Conservation (phyloP, 768 basidiomycete genomes). For the Kwoniella botswanensis region DNA sequence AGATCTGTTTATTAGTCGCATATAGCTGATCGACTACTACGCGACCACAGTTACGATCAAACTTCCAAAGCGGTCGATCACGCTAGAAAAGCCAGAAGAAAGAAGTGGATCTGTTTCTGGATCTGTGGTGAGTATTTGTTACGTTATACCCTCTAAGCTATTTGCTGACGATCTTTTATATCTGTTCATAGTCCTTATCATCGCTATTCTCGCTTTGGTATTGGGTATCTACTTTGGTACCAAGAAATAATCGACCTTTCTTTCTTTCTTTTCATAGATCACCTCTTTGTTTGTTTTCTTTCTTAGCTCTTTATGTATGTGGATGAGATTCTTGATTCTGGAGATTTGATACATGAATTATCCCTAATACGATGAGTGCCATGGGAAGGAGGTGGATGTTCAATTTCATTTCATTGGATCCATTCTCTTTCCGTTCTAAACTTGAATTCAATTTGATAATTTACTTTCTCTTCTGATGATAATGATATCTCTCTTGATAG, state of each 20-base stretch:
- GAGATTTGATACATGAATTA: no score
- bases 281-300: not conserved
- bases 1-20: not conserved
- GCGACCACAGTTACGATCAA: conserved; percentile 69
- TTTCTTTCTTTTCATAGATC: not conserved
- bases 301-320: no score
- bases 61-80: conserved; percentile 84
- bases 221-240: conserved; percentile 46
- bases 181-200: conserved; percentile 33
- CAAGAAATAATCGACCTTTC: conserved; percentile 9
- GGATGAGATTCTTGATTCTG: no score
- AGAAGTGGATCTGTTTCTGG: conserved; percentile 93
- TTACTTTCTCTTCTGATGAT: no score
- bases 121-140: conserved; percentile 45
- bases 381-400: no score
- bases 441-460: no score
- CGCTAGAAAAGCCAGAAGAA: conserved; percentile 86
- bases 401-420: no score
- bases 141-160: not conserved
- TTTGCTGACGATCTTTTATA: conserved; percentile 6
- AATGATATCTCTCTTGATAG: no score
- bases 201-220: conserved; percentile 41
- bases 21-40: conserved; percentile 1
- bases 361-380: no score
- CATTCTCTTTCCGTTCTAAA: no score